Evolutionary conservation across 164 flowering plant species (phyloP).

Genomic region (Akebia trifoliata): DNA sequence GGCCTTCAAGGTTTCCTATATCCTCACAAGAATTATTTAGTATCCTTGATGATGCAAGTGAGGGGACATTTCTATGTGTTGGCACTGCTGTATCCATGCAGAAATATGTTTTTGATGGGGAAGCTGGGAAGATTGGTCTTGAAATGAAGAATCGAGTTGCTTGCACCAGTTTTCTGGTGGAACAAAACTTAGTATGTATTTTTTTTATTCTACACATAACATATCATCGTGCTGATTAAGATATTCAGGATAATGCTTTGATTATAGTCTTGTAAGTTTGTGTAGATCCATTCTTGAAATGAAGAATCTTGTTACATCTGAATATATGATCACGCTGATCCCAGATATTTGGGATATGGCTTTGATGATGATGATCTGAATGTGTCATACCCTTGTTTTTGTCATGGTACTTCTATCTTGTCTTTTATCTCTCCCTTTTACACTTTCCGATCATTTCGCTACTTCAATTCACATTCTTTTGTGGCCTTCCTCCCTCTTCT

Average conservation of each 20-base stretch:
- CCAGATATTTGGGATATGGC: not conserved
- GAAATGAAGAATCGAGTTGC: conserved; percentile 80
- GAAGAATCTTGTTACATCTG: too few relatives aligned
- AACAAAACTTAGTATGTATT: conserved; percentile 66
- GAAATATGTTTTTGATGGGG: conserved; percentile 79
- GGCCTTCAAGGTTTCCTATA: conserved; percentile 57
- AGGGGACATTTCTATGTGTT: conserved; percentile 72
- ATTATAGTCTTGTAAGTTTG: too few relatives aligned
- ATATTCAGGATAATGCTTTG: not conserved
- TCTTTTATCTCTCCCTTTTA: not conserved
- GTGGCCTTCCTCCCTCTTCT: too few relatives aligned
- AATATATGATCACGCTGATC: too few relatives aligned
- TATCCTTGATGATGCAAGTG: conserved; percentile 89
- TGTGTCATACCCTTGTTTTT: not conserved
- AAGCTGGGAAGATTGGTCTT: conserved; percentile 64
- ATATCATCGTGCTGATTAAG: not conserved
- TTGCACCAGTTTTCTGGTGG: conserved; percentile 73
- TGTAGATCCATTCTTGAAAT: too few relatives aligned
- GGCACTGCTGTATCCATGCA: conserved; percentile 68
- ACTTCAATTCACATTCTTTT: too few relatives aligned
- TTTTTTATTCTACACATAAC: not conserved
- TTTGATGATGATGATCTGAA: not conserved
- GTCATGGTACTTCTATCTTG: not conserved
- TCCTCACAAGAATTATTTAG: conserved; percentile 60
- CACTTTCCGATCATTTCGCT: too few relatives aligned